A percentile compares a stretch with the other conserved stretches of the same genome.
Conservation (phyloP, 1,284 basidiomycete species). For the Phellopilus nigrolimitatus region DNA sequence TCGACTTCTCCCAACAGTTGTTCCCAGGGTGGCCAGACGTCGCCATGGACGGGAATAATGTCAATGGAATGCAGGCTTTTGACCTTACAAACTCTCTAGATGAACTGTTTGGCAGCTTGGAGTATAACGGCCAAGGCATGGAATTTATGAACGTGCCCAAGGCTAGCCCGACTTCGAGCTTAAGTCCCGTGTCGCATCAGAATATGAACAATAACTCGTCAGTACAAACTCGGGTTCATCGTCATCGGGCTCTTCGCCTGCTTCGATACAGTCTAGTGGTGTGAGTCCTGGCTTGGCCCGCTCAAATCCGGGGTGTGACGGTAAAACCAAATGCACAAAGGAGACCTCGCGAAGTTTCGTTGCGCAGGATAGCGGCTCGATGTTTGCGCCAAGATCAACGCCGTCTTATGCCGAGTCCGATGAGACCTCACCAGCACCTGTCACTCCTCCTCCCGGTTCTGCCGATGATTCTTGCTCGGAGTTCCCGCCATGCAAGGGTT, state of each 20-base stretch:
- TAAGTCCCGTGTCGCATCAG: constrained; percentile 16
- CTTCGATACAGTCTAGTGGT: neutral
- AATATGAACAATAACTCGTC: constrained; percentile 1
- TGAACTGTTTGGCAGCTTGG: constrained; percentile 54
- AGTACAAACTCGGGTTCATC: constrained; percentile 6
- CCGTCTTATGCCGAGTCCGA: neutral
- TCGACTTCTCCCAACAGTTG: constrained; percentile 15
- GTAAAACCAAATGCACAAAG: constrained; percentile 12
- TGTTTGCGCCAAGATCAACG: constrained; percentile 9
- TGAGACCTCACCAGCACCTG: constrained; percentile 2
- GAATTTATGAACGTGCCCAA: constrained; percentile 46
- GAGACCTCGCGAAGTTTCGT: constrained; percentile 6
- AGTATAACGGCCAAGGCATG: constrained; percentile 20
- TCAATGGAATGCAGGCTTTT: constrained; percentile 25
- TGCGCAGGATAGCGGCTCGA: constrained; percentile 14
- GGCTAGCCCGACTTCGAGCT: constrained; percentile 36
- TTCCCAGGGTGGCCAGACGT: constrained; percentile 34
- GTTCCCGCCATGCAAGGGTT: constrained; percentile 56
- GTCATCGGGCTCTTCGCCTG: constrained; percentile 7
- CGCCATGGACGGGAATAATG: constrained; percentile 33
- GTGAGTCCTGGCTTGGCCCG: constrained; percentile 1
- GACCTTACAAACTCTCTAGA: constrained; percentile 33
- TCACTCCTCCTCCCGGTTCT: constrained; percentile 24
- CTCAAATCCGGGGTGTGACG: neutral
- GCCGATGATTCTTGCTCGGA: constrained; percentile 32